Conservation (phyloP, 2,329 filamentous ascomycete genomes). For the Trichoderma pleuroti region DNA sequence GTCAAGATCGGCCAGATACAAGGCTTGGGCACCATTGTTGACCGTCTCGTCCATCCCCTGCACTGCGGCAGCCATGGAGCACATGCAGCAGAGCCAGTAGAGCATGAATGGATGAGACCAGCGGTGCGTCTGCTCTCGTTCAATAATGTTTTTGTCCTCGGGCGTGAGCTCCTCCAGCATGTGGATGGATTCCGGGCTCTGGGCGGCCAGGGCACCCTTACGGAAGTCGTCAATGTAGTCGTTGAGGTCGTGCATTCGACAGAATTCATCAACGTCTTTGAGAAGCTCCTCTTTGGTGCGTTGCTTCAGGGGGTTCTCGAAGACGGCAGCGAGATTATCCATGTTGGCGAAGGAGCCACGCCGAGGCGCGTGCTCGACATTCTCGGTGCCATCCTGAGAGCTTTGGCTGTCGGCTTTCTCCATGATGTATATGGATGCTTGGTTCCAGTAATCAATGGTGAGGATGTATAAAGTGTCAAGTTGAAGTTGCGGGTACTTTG, state of each 20-base stretch:
- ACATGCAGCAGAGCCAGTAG: conserved; percentile 47
- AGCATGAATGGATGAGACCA: conserved; percentile 50
- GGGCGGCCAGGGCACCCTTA: conserved; percentile 38
- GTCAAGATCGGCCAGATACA: conserved; percentile 59
- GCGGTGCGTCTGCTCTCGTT: conserved; percentile 53
- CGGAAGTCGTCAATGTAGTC: conserved; percentile 44
- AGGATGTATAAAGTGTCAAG: not conserved
- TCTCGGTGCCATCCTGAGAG: conserved; percentile 16
- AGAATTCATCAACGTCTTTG: conserved; percentile 18
- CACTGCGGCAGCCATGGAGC: conserved; percentile 54
- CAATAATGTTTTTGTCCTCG: conserved; percentile 34
- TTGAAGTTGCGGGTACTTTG: not conserved
- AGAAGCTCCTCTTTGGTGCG: conserved; percentile 19
- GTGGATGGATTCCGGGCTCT: conserved; percentile 29
- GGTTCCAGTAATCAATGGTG: not conserved
- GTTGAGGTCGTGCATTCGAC: conserved; percentile 38
- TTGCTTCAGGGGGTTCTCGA: conserved; percentile 21
- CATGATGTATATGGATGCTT: not conserved
- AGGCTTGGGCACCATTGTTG: conserved; percentile 58
- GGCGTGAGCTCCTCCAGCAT: conserved; percentile 29
- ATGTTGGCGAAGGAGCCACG: conserved; percentile 18
- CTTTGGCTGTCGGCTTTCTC: not conserved
- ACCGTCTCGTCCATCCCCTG: conserved; percentile 65
- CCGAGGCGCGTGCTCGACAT: conserved; percentile 15
- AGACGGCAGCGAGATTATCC: conserved; percentile 18